Conservation (phyloP, 495 filamentous ascomycete genomes). For the Lasiosphaeria miniovina region DNA sequence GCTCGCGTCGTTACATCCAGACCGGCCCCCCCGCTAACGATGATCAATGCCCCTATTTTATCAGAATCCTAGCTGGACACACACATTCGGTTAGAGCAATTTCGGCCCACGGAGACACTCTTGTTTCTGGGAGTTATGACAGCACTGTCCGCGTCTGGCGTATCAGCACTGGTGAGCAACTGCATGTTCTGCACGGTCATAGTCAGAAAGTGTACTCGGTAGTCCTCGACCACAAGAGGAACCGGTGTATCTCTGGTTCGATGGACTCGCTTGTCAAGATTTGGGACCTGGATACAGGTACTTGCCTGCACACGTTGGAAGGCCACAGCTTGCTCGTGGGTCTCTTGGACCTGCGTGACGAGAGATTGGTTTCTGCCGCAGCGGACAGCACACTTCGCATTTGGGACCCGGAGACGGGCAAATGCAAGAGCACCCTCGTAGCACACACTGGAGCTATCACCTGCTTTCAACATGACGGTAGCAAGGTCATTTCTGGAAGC, state of each 20-base stretch:
- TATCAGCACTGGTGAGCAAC: slow-evolving; percentile 88
- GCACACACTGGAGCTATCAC: slow-evolving; percentile 97
- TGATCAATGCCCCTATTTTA: slow-evolving; percentile 87
- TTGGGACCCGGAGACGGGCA: slow-evolving; percentile 93
- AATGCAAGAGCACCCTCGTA: slow-evolving; percentile 82
- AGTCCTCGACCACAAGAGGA: slow-evolving; percentile 86
- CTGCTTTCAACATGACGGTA: slow-evolving; percentile 96
- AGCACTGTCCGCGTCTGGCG: slow-evolving; percentile 95
- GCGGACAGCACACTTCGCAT: slow-evolving; percentile 94
- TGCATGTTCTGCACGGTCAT: slow-evolving; percentile 86
- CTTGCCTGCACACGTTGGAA: slow-evolving; percentile 84
- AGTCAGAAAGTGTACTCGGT: slow-evolving; percentile 96
- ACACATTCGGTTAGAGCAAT: slow-evolving; percentile 96
- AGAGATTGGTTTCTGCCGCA: slow-evolving; percentile 89
- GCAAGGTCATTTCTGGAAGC: slow-evolving; percentile 94
- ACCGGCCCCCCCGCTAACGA: slow-evolving; percentile 73
- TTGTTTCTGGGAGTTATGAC: slow-evolving; percentile 99
- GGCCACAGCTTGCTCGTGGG: slow-evolving; percentile 93
- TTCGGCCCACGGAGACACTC: slow-evolving; percentile 88
- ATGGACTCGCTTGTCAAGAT: slow-evolving; percentile 99
- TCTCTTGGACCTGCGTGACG: slow-evolving; percentile 80
- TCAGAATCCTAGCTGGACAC: slow-evolving; percentile 83
- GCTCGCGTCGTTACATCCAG: slow-evolving; percentile 71
- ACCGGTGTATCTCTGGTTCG: slow-evolving; percentile 93
- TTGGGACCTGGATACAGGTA: slow-evolving; percentile 91